These are phyloP conservation scores for Fusarium redolens DNA, from an alignment of 2,329 filamentous ascomycete species.

Conservation along the genomic window DNA sequence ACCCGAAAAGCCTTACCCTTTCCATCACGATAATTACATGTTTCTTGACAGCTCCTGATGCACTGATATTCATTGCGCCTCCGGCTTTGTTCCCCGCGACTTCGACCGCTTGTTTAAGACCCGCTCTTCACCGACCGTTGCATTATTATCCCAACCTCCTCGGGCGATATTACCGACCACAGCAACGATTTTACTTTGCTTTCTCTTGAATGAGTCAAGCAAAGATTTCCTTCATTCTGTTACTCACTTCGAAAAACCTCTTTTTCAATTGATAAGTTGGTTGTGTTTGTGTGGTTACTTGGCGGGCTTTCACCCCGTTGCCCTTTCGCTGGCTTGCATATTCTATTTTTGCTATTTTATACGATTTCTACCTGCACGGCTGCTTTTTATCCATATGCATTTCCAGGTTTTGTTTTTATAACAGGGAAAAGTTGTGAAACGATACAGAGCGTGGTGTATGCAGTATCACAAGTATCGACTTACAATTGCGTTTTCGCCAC, in stretches of 20 bases:
- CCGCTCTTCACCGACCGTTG: conserved; percentile 44
- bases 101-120: conserved; percentile 43
- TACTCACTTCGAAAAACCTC: conserved; percentile 22
- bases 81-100: conserved; percentile 35
- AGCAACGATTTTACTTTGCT: conserved; percentile 26
- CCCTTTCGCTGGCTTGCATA: conserved; percentile 26
- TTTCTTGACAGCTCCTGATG: conserved; percentile 13
- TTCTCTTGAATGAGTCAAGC: conserved; percentile 27
- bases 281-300: conserved; percentile 25
- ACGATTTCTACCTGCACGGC: conserved; percentile 31
- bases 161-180: conserved; percentile 32
- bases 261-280: conserved; percentile 33
- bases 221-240: conserved; percentile 28
- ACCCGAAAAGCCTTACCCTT: conserved; percentile 3
- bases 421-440: conserved; percentile 31
- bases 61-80: conserved; percentile 25
- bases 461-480: conserved; percentile 25
- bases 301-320: conserved; percentile 29
- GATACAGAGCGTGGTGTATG: conserved; percentile 34
- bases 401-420: conserved; percentile 19
- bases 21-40: conserved; percentile 14
- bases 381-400: conserved; percentile 17
- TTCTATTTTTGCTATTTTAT: conserved; percentile 22
- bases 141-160: conserved; percentile 42
- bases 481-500: conserved; percentile 24